phyloP scores from a whole-genome alignment of 495 filamentous ascomycete genomes.

The Aspergillus kassunensis region DNA sequence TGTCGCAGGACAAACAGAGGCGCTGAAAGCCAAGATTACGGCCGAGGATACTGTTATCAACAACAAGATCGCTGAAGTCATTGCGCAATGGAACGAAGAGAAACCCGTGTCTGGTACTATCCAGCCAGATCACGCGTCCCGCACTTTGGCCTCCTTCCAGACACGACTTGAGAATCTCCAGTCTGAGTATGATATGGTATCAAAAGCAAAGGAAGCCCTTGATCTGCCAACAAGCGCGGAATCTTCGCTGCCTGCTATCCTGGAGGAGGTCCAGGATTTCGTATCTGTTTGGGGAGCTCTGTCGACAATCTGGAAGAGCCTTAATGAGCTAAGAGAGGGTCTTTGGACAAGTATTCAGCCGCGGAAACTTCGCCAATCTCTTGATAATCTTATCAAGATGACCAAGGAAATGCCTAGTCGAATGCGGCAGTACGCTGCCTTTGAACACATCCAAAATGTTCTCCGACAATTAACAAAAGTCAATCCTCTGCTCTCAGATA shows the following conservation, averaged over 20 bases:
- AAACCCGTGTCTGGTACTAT: conserved; percentile 95
- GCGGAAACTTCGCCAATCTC: conserved; percentile 78
- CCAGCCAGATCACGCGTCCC: conserved; percentile 78
- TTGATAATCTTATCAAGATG: conserved; percentile 93
- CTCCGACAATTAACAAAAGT: conserved; percentile 86
- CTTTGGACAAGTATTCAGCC: conserved; percentile 93
- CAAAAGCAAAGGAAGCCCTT: conserved; percentile 92
- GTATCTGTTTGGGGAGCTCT: conserved; percentile 95
- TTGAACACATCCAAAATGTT: conserved; percentile 92
- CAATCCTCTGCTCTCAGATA: conserved; percentile 78
- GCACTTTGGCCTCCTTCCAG: conserved; percentile 76
- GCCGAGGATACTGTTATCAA: conserved; percentile 89
- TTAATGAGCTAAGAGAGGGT: conserved; percentile 87
- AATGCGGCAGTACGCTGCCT: conserved; percentile 98
- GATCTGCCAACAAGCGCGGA: conserved; percentile 78
- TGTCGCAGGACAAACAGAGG: conserved; percentile 93
- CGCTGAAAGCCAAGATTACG: conserved; percentile 87
- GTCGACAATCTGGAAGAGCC: conserved; percentile 92
- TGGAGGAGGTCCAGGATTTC: conserved; percentile 98
- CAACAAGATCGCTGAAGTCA: conserved; percentile 80
- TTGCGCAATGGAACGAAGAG: conserved; percentile 84
- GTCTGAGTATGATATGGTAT: conserved; percentile 87
- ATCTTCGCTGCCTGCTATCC: conserved; percentile 68
- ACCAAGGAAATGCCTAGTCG: conserved; percentile 99
- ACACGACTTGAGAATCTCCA: conserved; percentile 73